A percentile compares a stretch with the other conserved stretches of the same genome.
These are phyloP conservation scores for Ceratocystis cubensis DNA, from an alignment of 2,329 filamentous ascomycete genomes.

Conservation along the genomic window DNA sequence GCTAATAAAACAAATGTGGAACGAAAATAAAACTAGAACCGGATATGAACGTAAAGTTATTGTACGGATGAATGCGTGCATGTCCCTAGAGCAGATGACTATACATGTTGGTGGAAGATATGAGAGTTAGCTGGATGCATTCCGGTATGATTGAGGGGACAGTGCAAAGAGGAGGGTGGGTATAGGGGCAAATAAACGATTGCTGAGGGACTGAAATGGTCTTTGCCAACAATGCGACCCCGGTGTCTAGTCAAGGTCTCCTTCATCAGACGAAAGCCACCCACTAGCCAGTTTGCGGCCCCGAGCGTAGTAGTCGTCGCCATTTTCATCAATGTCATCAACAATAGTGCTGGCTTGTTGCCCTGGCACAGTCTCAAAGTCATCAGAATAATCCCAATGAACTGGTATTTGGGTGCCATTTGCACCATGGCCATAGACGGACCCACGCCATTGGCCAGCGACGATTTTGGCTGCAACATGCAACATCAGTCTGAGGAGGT, in stretches of 20 bases:
- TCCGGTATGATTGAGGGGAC: background rate
- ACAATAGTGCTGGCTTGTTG: background rate
- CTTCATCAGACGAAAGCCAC: constrained; percentile 14
- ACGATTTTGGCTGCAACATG: constrained; percentile 67
- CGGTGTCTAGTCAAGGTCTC: constrained; percentile 18
- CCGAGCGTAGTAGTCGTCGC: constrained; percentile 19
- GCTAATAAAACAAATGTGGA: constrained; percentile 27
- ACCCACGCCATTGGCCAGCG: constrained; percentile 49
- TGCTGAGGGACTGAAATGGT: background rate
- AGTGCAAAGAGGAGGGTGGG: background rate
- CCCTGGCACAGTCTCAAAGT: constrained; percentile 29
- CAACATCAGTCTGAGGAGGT: constrained; percentile 67
- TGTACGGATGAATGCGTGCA: background rate
- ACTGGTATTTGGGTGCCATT: constrained; percentile 43
- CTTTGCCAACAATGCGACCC: background rate
- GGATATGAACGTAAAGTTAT: background rate
- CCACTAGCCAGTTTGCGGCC: constrained; percentile 19
- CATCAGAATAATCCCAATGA: constrained; percentile 50
- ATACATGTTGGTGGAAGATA: background rate
- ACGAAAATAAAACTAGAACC: constrained; percentile 3
- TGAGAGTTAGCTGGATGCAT: too few relatives aligned
- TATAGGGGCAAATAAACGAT: background rate
- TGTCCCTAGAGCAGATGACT: background rate
- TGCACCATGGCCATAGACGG: constrained; percentile 43
- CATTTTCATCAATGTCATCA: constrained; percentile 18